Conservation (phyloP, 2,329 filamentous ascomycete species). For the Sporothrix luriei region DNA sequence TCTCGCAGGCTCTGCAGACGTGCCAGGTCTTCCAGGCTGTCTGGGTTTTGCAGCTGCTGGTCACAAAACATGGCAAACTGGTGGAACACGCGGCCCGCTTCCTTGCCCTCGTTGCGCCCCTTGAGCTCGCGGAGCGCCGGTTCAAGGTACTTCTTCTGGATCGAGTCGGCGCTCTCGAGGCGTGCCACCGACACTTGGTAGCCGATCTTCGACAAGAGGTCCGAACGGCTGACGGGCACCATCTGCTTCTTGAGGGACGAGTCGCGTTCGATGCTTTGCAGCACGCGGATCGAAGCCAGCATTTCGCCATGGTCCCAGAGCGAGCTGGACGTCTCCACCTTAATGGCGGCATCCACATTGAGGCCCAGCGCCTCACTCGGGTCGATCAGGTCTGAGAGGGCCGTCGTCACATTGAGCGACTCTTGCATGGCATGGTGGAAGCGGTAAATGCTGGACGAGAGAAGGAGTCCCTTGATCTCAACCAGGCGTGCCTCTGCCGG, state of each 20-base stretch:
- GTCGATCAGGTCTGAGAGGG: slow-evolving; percentile 74
- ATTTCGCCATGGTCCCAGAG: slow-evolving; percentile 95
- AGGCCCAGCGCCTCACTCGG: slow-evolving; percentile 72
- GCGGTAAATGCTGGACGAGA: slow-evolving; percentile 73
- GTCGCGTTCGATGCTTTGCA: slow-evolving; percentile 70
- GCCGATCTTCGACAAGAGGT: slow-evolving; percentile 83
- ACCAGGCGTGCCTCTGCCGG: slow-evolving; percentile 66
- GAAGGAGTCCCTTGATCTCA: slow-evolving; percentile 75
- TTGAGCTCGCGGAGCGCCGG: slow-evolving; percentile 82
- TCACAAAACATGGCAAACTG: slow-evolving; percentile 96
- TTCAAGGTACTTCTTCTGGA: slow-evolving; percentile 82
- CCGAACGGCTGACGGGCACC: slow-evolving; percentile 71
- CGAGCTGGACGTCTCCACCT: slow-evolving; percentile 82
- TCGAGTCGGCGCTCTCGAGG: slow-evolving; percentile 85
- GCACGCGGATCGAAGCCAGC: slow-evolving; percentile 82
- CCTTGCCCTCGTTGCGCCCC: slow-evolving; percentile 65
- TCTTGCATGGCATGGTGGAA: slow-evolving; percentile 83
- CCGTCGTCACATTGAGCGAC: slow-evolving; percentile 80
- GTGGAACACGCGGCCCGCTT: slow-evolving; percentile 87
- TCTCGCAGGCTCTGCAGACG: slow-evolving; percentile 78
- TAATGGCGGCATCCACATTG: slow-evolving; percentile 73
- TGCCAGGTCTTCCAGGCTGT: slow-evolving; percentile 79
- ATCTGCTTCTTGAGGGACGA: slow-evolving; percentile 67
- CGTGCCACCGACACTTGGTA: slow-evolving; percentile 87
- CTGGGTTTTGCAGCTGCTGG: slow-evolving; percentile 84